Evolutionary conservation across 129 eudicot species (phyloP).

Genomic region (Kitagawia praeruptora): DNA sequence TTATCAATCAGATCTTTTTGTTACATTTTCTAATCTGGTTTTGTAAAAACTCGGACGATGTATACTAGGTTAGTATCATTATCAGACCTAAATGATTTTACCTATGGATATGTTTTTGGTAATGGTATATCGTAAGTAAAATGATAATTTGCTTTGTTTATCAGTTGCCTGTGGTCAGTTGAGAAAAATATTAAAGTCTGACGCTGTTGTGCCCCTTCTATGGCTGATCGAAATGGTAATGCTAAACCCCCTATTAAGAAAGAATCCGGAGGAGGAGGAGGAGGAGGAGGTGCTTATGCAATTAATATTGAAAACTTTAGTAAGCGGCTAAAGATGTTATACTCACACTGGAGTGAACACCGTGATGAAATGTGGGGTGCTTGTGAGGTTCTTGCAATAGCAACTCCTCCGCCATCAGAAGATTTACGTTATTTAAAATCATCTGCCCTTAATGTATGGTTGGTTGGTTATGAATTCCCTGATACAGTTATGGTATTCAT

Average conservation of each 20-base stretch:
- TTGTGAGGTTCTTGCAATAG: slow-evolving; percentile 33
- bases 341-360: slow-evolving; percentile 36
- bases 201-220: slow-evolving; percentile 11
- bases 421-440: slow-evolving; percentile 46
- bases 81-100: neutral
- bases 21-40: neutral
- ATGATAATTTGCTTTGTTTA: slow-evolving; percentile 6
- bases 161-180: neutral
- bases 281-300: slow-evolving; percentile 23
- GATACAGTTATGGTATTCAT: slow-evolving; percentile 47
- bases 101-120: neutral
- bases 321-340: slow-evolving; percentile 35
- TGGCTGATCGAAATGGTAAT: slow-evolving; percentile 40
- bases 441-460: slow-evolving; percentile 45
- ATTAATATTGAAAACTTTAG: slow-evolving; percentile 43
- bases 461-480: slow-evolving; percentile 48
- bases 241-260: slow-evolving; percentile 19
- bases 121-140: neutral
- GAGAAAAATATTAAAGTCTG: neutral
- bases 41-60: neutral
- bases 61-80: neutral
- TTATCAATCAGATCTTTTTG: neutral
- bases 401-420: slow-evolving; percentile 51
- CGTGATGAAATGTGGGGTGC: slow-evolving; percentile 32
- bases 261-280: slow-evolving; percentile 29